Evolutionary conservation across 768 basidiomycete genomes (phyloP), one percentile per base, ranked within the genome.

Genomic region (Rhodosporidiobolus odoratus): DNA sequence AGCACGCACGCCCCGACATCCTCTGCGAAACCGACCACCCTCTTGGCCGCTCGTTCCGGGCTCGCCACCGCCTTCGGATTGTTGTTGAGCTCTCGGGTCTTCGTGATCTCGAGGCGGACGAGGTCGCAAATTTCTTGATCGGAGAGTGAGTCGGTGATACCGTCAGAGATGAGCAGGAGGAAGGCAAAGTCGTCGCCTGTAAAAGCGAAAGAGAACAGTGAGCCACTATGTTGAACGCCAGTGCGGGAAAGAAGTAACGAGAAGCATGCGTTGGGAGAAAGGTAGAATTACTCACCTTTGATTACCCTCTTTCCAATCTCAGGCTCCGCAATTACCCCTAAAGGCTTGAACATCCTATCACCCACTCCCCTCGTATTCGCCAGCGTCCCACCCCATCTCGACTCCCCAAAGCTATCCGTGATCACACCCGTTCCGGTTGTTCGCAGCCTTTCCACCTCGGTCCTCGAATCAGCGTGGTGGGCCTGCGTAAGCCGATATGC

Each of bases 81-180:
- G 53, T 54, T 34, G 32, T 54, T 54, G 9, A 23, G 2, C 38
- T 41, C 38, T 4, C 38, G 57, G 7, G 45, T 68, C 62, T n/a
- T 45, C 12, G 88, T 86, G 54, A 19, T 83, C 83, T 59, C 93
- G 84, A 10, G 88, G 89, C 53, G 54, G 41, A 35, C 34, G 25
- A 99, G 86, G 79, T 98, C 96, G 40, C 91, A 86, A 69, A 99
- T 88, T 81, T 99, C 96, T 71, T 91, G 89, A 78, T 98, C 93
- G 1, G 93, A 93, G 52, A 96, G 84, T 56, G 90, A 85, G 43
- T 91, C 91, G 2, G 92, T 90, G 58, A 98, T 85, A 9, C 96
- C 96, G 79, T 99, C 96, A 16, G 93, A 94, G n/a, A 94, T 83
- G 21, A 95, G 83, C 37, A 93, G 84, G 75, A 94, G 83, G 78